phyloP scores from a whole-genome alignment of 306 rosid genomes.

The Pachyrhizus erosus region DNA sequence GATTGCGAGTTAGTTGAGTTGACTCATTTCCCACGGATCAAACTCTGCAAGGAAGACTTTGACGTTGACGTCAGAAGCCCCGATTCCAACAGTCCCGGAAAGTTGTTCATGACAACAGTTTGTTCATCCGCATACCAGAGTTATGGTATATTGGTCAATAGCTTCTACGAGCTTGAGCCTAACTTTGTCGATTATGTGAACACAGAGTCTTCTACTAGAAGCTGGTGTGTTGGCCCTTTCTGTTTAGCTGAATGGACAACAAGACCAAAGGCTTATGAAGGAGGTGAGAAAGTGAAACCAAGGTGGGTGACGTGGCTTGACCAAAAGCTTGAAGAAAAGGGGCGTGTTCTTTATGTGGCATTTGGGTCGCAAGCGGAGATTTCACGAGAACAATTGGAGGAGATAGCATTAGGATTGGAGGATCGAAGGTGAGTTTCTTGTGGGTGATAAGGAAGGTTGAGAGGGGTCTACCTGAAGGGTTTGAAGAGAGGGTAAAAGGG shows the following conservation, averaged over 20 bases:
- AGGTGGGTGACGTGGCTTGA: slow-evolving; percentile 23
- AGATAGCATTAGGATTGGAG: slow-evolving; percentile 24
- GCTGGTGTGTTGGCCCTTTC: slow-evolving; percentile 28
- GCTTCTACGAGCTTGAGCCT: slow-evolving; percentile 38
- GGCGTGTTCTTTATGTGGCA: slow-evolving; percentile 12
- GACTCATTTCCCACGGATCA: slow-evolving; percentile 37
- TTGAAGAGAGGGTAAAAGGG: slow-evolving; percentile 25
- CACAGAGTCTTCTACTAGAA: not conserved
- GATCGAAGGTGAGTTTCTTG: slow-evolving; percentile 32
- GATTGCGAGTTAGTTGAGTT: not conserved
- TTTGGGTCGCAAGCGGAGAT: slow-evolving; percentile 40
- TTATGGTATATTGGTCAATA: not conserved
- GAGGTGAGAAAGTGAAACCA: not conserved
- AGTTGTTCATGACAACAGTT: not conserved
- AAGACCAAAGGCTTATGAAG: not conserved
- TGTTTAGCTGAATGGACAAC: not conserved
- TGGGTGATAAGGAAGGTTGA: slow-evolving; percentile 11
- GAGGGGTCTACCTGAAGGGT: not conserved
- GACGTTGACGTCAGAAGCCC: not conserved
- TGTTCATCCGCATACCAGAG: not conserved
- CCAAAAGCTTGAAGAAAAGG: not conserved
- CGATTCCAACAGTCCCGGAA: not conserved
- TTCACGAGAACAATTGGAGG: not conserved
- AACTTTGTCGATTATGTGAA: not conserved
- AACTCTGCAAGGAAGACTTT: slow-evolving; percentile 10